Conservation (phyloP, 2,329 filamentous ascomycete species). For the Harringtonia aguacate region DNA sequence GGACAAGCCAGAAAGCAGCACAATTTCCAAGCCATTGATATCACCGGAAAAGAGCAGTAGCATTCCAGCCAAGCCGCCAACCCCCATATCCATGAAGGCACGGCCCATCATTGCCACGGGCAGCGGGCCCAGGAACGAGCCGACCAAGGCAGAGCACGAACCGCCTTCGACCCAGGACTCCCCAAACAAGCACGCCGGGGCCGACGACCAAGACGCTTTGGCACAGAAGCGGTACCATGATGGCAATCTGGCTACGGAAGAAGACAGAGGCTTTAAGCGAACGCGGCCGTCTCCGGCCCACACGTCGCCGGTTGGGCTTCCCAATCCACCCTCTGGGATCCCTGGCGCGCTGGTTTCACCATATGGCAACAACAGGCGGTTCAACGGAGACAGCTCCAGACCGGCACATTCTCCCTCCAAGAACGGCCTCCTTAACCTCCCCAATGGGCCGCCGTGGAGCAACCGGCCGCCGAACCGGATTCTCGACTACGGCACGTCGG, state of each 20-base stretch:
- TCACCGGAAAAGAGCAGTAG: neutral
- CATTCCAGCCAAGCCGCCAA: constrained; percentile 10
- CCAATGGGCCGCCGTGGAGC: neutral
- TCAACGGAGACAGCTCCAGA: neutral
- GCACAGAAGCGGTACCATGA: constrained; percentile 6
- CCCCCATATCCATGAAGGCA: constrained; percentile 7
- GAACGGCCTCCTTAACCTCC: neutral
- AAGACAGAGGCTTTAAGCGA: constrained; percentile 7
- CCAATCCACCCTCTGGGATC: neutral
- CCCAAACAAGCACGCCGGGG: neutral
- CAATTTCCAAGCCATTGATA: neutral
- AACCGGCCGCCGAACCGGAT: constrained; percentile 2
- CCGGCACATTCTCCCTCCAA: neutral
- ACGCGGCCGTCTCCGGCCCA: constrained; percentile 5
- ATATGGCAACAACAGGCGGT: neutral
- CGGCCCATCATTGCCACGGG: neutral
- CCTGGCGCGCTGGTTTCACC: neutral
- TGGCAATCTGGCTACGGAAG: neutral
- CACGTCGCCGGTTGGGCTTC: neutral
- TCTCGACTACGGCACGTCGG: constrained; percentile 1
- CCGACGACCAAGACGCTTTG: neutral
- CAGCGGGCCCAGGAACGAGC: neutral
- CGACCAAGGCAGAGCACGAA: neutral
- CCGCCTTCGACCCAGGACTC: neutral
- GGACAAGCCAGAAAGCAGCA: neutral